Percentiles rank a stretch among this genome's conserved stretches.
Evolutionary conservation across 2,329 filamentous ascomycete genomes (phyloP).

Genomic region (Dactylellina haptotyla): DNA sequence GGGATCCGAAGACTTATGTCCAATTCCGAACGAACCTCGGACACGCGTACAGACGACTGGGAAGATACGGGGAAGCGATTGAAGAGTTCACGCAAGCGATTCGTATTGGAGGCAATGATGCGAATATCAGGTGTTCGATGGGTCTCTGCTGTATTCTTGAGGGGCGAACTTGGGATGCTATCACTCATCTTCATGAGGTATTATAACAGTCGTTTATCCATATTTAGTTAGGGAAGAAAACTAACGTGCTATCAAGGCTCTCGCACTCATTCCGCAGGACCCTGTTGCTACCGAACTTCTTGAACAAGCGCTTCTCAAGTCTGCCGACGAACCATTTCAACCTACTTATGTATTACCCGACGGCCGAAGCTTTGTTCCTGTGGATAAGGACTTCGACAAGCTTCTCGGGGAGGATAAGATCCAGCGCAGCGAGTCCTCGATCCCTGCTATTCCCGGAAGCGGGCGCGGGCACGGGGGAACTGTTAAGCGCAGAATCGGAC

Average conservation of each 20-base stretch:
- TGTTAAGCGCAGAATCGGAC: slow-evolving; percentile 12
- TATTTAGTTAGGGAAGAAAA: too few relatives aligned
- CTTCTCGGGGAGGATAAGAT: slow-evolving; percentile 45
- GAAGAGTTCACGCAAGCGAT: slow-evolving; percentile 87
- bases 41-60: slow-evolving; percentile 81
- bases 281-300: slow-evolving; percentile 82
- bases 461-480: slow-evolving; percentile 22
- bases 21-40: slow-evolving; percentile 87
- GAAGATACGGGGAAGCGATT: slow-evolving; percentile 76
- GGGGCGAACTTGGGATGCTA: slow-evolving; percentile 77
- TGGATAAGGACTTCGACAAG: slow-evolving; percentile 35
- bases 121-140: slow-evolving; percentile 81
- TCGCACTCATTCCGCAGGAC: slow-evolving; percentile 81
- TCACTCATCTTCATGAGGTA: slow-evolving; percentile 80
- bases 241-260: too few relatives aligned
- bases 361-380: slow-evolving; percentile 12
- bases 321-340: slow-evolving; percentile 66
- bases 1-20: slow-evolving; percentile 83
- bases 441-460: background rate
- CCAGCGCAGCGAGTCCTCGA: background rate
- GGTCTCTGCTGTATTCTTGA: slow-evolving; percentile 85
- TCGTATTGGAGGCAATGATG: slow-evolving; percentile 77
- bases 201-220: too few relatives aligned
- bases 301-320: slow-evolving; percentile 70
- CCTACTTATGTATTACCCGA: slow-evolving; percentile 34